Evolutionary conservation across 2,329 filamentous ascomycete species (phyloP).

Genomic region (Venturia aucupariae): DNA sequence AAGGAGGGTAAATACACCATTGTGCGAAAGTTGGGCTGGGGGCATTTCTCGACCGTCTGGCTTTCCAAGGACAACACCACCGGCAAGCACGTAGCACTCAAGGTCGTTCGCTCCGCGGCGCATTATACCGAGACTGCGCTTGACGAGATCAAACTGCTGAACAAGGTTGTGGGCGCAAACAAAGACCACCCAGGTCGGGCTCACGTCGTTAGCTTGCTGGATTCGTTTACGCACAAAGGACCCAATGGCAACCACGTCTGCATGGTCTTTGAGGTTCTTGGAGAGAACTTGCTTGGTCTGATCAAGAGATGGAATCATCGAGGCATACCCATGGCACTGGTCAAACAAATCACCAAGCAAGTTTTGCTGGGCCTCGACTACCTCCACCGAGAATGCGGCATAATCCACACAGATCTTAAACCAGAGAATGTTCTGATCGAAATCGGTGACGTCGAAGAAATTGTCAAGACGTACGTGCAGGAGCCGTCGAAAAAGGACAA

Average conservation of each 20-base stretch:
- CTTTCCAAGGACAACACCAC: conserved; percentile 73
- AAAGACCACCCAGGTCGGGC: conserved; percentile 87
- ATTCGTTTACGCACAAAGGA: conserved; percentile 96
- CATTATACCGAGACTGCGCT: conserved; percentile 99
- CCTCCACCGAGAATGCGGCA: conserved; percentile 93
- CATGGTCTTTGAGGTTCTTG: conserved; percentile 98
- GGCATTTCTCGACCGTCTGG: conserved; percentile 97
- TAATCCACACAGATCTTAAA: conserved; percentile 96
- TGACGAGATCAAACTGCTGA: conserved; percentile 97
- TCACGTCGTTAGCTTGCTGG: conserved; percentile 90
- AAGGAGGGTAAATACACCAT: conserved; percentile 96
- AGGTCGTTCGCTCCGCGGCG: conserved; percentile 92
- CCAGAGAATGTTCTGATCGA: conserved; percentile 98
- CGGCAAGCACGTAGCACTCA: conserved; percentile 91
- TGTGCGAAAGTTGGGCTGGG: conserved; percentile 94
- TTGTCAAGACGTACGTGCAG: conserved; percentile 92
- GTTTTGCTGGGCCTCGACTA: conserved; percentile 93
- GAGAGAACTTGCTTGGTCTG: conserved; percentile 85
- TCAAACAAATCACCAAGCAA: conserved; percentile 98
- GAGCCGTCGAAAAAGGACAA: conserved; percentile 58
- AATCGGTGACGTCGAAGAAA: conserved; percentile 97
- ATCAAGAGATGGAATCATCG: conserved; percentile 99
- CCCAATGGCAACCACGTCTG: conserved; percentile 95
- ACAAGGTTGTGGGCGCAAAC: conserved; percentile 92
- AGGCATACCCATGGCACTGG: conserved; percentile 89